A percentile compares a stretch with the other conserved stretches of the same genome.
These are phyloP conservation scores for Silene latifolia DNA, from an alignment of 148 eudicot species.

Conservation along the genomic window DNA sequence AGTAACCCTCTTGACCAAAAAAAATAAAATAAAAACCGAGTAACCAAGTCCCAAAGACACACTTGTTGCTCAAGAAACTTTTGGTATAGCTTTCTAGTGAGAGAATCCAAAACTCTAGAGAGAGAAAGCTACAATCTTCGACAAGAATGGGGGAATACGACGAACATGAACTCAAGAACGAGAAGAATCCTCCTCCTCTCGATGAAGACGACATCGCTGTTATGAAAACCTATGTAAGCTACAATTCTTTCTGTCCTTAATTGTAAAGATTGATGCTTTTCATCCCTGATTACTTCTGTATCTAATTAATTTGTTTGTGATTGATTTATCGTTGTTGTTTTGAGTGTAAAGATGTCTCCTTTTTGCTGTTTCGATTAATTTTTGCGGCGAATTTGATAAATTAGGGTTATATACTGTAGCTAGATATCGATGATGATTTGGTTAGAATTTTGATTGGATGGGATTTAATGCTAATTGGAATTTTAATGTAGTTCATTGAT, in stretches of 20 bases:
- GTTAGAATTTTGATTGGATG: background rate
- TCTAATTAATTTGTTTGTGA: background rate
- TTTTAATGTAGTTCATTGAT: background rate
- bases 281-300: background rate
- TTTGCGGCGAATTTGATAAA: background rate
- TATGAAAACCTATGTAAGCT: conserved; percentile 80
- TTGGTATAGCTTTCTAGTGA: background rate
- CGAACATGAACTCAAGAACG: conserved; percentile 88
- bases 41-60: too few species aligned
- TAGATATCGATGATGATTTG: background rate
- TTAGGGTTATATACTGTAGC: background rate
- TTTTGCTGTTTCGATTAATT: background rate
- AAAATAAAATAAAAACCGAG: too few species aligned
- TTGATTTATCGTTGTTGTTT: background rate
- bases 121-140: background rate
- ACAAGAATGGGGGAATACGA: conserved; percentile 16
- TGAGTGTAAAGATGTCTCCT: background rate
- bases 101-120: background rate
- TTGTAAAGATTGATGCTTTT: background rate
- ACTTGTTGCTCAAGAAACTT: background rate
- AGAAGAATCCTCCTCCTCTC: conserved; percentile 81
- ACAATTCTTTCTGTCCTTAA: too few species aligned
- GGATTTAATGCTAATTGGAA: too few species aligned
- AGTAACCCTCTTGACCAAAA: too few species aligned
- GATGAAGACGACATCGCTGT: conserved; percentile 98